Evolutionary conservation across 768 basidiomycete species (phyloP), one percentile per base, ranked within the genome.

Genomic region (Russula emetica): DNA sequence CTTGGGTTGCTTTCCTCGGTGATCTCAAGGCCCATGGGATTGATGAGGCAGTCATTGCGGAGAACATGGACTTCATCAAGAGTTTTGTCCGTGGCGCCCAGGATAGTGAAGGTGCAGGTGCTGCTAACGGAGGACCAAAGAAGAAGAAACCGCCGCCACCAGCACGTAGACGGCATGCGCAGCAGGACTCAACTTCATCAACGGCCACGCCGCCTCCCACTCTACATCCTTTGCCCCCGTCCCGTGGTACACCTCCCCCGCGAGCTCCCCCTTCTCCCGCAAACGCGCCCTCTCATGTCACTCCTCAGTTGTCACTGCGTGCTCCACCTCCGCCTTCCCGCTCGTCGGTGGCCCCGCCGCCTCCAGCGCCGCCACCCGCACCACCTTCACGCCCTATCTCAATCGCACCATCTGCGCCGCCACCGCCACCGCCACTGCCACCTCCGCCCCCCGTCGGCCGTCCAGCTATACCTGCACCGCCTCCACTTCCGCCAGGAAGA

Each of bases 31-130:
- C 76, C 51, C 75, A 79, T 8, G 94, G 94, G 0, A 75, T 98
- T 54, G 80, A 83, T 54, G 80, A 80, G 55, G 84, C 86, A 42
- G 75, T 90, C 49, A 85, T 97, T 44, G 80, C 79, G 64, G 76
- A 87, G 66, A 87, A 98, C 70, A 88, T 88, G 77, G 88, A 91
- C 66, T 98, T 93, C 73, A 96, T 99, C 76, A 87, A 87, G 71
- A 80, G 87, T 67, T 99, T 86, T 71, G 82, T 94, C 28, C 78
- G 83, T 66, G 70, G 88, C 16, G 78, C 77, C 60, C 79, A 77
- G 66, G 72, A 62, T 56, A 66, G 49, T n/a, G 70, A 34, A 11
- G 3, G 5, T 36, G 11, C 1, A 8, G 13, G 36, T 36, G 3
- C 13, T 36, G 60, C 63, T 9, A 60, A 67, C 53, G 59, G 51